Conservation (phyloP, 2,329 filamentous ascomycete species). For the Arthrobotrys iridis region DNA sequence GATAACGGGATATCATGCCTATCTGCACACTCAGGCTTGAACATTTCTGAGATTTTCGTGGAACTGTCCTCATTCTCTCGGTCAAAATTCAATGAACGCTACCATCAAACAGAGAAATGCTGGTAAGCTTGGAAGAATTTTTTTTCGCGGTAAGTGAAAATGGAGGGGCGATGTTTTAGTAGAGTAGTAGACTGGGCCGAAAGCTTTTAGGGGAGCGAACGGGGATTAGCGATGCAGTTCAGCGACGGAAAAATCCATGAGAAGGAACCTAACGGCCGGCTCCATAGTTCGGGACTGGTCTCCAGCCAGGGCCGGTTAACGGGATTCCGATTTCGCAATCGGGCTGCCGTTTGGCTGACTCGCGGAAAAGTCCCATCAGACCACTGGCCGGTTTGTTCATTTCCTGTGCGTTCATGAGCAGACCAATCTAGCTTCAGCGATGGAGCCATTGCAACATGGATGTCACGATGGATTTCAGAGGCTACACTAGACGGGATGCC, state of each 20-base stretch:
- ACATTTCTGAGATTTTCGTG: slow-evolving; percentile 10
- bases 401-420: slow-evolving; percentile 18
- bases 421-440: too few species aligned
- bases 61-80: slow-evolving; percentile 13
- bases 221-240: slow-evolving; percentile 8
- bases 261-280: background rate
- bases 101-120: slow-evolving; percentile 20
- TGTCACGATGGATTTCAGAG: too few species aligned
- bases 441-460: too few species aligned
- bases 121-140: slow-evolving; percentile 16
- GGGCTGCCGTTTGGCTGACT: background rate
- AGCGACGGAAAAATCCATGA: background rate
- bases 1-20: slow-evolving; percentile 6
- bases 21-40: background rate
- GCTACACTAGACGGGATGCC: too few species aligned
- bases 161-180: slow-evolving; percentile 12
- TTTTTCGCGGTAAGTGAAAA: slow-evolving; percentile 10
- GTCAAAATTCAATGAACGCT: slow-evolving; percentile 14
- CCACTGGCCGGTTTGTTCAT: slow-evolving; percentile 4
- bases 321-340: background rate
- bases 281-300: background rate
- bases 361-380: background rate
- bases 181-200: too few species aligned
- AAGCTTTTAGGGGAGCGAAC: slow-evolving; percentile 1
- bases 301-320: background rate